phyloP scores from a whole-genome alignment of 495 filamentous ascomycete genomes.

The Xanthoparmelia taractica region DNA sequence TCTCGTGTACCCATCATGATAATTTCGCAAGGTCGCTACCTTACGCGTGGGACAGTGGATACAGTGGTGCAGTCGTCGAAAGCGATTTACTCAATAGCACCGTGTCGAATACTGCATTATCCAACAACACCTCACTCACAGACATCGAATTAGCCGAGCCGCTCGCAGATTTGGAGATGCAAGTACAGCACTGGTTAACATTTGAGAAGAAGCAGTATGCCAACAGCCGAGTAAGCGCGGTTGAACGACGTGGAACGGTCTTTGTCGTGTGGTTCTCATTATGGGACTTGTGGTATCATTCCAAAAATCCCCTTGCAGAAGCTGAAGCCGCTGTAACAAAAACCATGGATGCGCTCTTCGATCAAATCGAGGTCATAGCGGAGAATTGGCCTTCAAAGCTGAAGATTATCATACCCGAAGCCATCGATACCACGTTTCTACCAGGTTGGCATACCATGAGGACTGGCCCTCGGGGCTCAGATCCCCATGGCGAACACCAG shows the following conservation, averaged over 20 bases:
- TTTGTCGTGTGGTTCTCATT: slow-evolving; percentile 43
- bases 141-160: slow-evolving; percentile 29
- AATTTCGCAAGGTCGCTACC: slow-evolving; percentile 38
- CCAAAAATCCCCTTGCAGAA: slow-evolving; percentile 30
- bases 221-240: slow-evolving; percentile 16
- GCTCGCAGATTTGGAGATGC: slow-evolving; percentile 38
- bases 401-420: slow-evolving; percentile 43
- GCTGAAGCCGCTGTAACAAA: slow-evolving; percentile 36
- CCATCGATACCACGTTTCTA: slow-evolving; percentile 46
- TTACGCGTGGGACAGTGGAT: slow-evolving; percentile 28
- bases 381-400: slow-evolving; percentile 36
- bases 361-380: slow-evolving; percentile 36
- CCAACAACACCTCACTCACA: slow-evolving; percentile 27
- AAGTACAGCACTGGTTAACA: slow-evolving; percentile 37
- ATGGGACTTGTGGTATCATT: slow-evolving; percentile 46
- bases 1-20: slow-evolving; percentile 39
- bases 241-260: slow-evolving; percentile 19
- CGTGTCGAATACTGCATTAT: slow-evolving; percentile 21
- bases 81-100: slow-evolving; percentile 23
- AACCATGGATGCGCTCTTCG: slow-evolving; percentile 40
- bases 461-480: slow-evolving; percentile 23
- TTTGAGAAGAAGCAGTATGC: slow-evolving; percentile 23
- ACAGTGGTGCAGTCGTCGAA: slow-evolving; percentile 39
- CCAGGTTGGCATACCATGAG: slow-evolving; percentile 35
- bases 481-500: slow-evolving; percentile 29